Conservation (phyloP, 495 filamentous ascomycete species). For the Penicillium bovifimosum region DNA sequence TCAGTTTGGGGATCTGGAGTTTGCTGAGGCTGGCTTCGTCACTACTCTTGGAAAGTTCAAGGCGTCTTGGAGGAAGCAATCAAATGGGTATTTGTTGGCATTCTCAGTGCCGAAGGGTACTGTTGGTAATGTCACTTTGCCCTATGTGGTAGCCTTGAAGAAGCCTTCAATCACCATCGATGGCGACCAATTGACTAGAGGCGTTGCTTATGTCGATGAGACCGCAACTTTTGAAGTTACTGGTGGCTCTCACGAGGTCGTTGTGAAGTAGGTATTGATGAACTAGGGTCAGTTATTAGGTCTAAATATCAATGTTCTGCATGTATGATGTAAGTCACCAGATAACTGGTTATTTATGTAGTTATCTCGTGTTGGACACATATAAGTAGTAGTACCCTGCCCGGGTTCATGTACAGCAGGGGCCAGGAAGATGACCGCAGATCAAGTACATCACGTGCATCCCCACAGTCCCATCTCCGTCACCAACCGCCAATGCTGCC, state of each 20-base stretch:
- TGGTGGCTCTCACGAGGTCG: slow-evolving; percentile 27
- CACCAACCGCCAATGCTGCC: slow-evolving; percentile 7
- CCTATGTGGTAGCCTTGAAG: slow-evolving; percentile 17
- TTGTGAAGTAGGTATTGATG: slow-evolving; percentile 9
- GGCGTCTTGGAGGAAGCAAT: slow-evolving; percentile 29
- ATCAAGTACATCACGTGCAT: slow-evolving; percentile 25
- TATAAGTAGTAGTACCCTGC: too few relatives aligned
- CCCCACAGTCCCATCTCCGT: slow-evolving; percentile 19
- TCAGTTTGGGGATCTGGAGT: slow-evolving; percentile 45
- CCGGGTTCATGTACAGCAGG: too few relatives aligned
- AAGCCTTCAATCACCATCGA: slow-evolving; percentile 27
- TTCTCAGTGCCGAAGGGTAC: slow-evolving; percentile 44
- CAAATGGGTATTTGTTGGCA: slow-evolving; percentile 29
- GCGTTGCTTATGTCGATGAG: slow-evolving; percentile 14
- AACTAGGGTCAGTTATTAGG: too few relatives aligned
- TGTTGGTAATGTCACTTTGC: slow-evolving; percentile 38
- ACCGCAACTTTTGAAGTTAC: slow-evolving; percentile 22
- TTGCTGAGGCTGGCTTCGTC: slow-evolving; percentile 51
- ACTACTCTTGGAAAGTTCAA: slow-evolving; percentile 49
- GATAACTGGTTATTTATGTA: too few relatives aligned
- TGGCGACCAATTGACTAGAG: slow-evolving; percentile 20
- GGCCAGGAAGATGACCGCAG: too few relatives aligned
- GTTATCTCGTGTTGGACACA: too few relatives aligned
- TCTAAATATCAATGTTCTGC: too few relatives aligned
- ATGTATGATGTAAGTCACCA: too few relatives aligned